phyloP scores from a whole-genome alignment of 2,329 filamentous ascomycete genomes.

The Cryphonectria nitschkei region DNA sequence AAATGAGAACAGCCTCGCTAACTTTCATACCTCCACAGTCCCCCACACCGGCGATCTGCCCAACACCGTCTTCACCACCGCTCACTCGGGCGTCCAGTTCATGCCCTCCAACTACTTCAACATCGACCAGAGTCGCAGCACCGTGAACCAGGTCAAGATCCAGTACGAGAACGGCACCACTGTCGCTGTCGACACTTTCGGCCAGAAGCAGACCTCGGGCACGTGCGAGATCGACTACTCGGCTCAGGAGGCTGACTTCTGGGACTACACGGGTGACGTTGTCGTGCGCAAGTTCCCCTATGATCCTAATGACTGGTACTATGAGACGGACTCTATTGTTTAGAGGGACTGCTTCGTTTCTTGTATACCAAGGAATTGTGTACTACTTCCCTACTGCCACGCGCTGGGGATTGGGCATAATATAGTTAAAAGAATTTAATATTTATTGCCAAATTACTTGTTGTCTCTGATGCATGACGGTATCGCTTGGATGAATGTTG shows the following conservation, averaged over 20 bases:
- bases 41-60: slow-evolving; percentile 48
- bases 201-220: slow-evolving; percentile 33
- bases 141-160: slow-evolving; percentile 46
- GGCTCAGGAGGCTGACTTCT: slow-evolving; percentile 35
- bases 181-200: slow-evolving; percentile 38
- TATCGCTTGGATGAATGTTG: no score
- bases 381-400: background rate
- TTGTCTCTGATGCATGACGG: background rate
- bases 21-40: slow-evolving; percentile 2
- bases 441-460: background rate
- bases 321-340: slow-evolving; percentile 37
- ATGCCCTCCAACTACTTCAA: slow-evolving; percentile 50
- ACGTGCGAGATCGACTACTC: slow-evolving; percentile 37
- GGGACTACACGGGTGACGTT: slow-evolving; percentile 39
- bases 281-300: slow-evolving; percentile 45
- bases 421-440: background rate
- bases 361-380: background rate
- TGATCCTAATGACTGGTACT: slow-evolving; percentile 41
- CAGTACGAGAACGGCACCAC: slow-evolving; percentile 40
- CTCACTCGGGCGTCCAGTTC: slow-evolving; percentile 48
- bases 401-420: no score
- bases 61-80: slow-evolving; percentile 51
- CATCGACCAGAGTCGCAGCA: slow-evolving; percentile 44
- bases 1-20: background rate
- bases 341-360: slow-evolving; percentile 1